A percentile compares a stretch with the other conserved stretches of the same genome.
Evolutionary conservation across 1,284 basidiomycete species (phyloP).

Genomic region (Moesziomyces sp.): DNA sequence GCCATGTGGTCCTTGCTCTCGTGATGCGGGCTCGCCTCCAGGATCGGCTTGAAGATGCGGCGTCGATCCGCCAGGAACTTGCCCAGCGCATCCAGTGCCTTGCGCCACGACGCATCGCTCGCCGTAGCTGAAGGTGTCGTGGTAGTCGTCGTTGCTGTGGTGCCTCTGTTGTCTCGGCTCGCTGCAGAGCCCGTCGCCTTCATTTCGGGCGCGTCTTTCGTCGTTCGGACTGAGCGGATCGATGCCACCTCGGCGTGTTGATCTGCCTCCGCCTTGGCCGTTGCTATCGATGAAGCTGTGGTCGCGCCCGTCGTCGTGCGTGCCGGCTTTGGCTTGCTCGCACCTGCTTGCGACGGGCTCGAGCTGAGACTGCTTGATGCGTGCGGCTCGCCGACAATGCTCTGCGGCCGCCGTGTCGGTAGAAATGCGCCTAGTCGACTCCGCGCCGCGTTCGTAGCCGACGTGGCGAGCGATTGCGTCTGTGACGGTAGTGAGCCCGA

Average conservation of each 20-base stretch:
- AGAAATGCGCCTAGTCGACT: conserved; percentile 59
- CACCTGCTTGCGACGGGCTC: conserved; percentile 26
- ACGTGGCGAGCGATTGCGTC: conserved; percentile 21
- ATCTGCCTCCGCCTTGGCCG: conserved; percentile 17
- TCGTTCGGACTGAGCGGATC: conserved; percentile 37
- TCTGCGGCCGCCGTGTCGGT: conserved; percentile 39
- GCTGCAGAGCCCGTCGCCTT: conserved; percentile 24
- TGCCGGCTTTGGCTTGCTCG: conserved; percentile 26
- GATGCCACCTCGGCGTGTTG: conserved; percentile 26
- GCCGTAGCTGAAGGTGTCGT: conserved; percentile 3
- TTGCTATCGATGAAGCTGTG: neutral
- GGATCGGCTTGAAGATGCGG: conserved; percentile 62
- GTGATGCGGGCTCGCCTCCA: conserved; percentile 39
- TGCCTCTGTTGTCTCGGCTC: conserved; percentile 26
- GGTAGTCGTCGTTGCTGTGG: neutral
- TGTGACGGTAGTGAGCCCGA: conserved; percentile 6
- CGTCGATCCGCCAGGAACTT: conserved; percentile 65
- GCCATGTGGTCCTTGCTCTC: conserved; percentile 47
- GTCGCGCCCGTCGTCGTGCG: conserved; percentile 15
- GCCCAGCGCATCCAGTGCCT: conserved; percentile 61
- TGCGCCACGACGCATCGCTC: conserved; percentile 22
- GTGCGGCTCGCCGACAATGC: conserved; percentile 36
- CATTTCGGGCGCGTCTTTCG: conserved; percentile 39
- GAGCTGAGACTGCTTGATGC: conserved; percentile 27
- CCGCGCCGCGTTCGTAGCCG: conserved; percentile 26